Evolutionary conservation across 345 rosid species (phyloP).

Genomic region (Heritiera littoralis): DNA sequence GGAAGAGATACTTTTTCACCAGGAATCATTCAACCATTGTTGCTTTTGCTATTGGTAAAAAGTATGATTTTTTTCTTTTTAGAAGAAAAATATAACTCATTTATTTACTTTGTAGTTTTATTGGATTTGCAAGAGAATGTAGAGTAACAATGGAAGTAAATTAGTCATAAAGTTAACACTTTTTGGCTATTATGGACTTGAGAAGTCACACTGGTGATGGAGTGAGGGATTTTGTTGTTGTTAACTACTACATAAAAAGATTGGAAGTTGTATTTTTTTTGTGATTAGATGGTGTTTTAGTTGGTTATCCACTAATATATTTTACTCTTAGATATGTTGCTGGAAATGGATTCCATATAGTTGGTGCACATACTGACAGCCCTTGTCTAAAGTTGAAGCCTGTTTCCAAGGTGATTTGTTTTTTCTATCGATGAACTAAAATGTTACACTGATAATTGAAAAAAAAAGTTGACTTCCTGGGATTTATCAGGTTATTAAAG

Average conservation of each 20-base stretch:
- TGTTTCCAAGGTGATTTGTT: slow-evolving; percentile 64
- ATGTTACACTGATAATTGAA: neutral
- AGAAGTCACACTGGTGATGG: neutral
- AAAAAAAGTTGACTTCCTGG: neutral
- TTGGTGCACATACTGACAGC: slow-evolving; percentile 97
- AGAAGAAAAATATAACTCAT: neutral
- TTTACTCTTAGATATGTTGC: slow-evolving; percentile 65
- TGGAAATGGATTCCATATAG: slow-evolving; percentile 84
- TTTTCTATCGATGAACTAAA: neutral
- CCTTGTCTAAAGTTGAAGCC: slow-evolving; percentile 96
- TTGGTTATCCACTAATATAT: slow-evolving; percentile 11
- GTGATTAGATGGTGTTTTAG: neutral
- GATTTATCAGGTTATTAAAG: slow-evolving; percentile 63
- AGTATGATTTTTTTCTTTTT: slow-evolving; percentile 40
- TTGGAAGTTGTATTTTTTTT: neutral
- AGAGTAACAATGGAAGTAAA: neutral
- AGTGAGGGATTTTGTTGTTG: neutral
- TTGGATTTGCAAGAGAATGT: neutral
- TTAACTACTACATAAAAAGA: neutral
- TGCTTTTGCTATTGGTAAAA: slow-evolving; percentile 89
- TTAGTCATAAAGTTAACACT: neutral
- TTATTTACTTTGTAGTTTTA: neutral
- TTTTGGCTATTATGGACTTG: neutral
- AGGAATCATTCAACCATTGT: slow-evolving; percentile 88
- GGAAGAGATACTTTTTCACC: slow-evolving; percentile 85